Percentiles rank a stretch among this genome's conserved stretches.
Conservation (phyloP, 2,329 filamentous ascomycete species). For the Arthrinium puccinioides region DNA sequence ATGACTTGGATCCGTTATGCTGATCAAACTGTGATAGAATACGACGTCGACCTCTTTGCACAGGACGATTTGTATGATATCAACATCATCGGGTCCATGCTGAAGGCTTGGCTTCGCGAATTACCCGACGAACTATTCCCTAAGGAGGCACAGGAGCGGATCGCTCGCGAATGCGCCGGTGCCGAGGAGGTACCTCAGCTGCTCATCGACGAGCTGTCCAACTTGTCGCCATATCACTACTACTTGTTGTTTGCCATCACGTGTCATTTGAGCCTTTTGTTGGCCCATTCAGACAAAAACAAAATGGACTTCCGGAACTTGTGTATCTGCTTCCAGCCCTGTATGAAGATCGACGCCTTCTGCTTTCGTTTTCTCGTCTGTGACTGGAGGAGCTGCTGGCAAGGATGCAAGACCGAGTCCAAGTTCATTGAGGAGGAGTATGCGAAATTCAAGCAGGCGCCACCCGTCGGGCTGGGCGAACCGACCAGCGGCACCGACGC, state of each 20-base stretch:
- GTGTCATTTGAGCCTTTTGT: slow-evolving; percentile 84
- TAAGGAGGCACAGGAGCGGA: slow-evolving; percentile 71
- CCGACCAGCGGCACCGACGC: slow-evolving; percentile 6
- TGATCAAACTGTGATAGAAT: slow-evolving; percentile 43
- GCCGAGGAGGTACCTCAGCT: slow-evolving; percentile 75
- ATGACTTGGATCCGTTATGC: neutral
- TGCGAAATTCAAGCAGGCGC: slow-evolving; percentile 48
- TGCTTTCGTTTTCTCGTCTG: slow-evolving; percentile 94
- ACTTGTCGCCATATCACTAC: slow-evolving; percentile 94
- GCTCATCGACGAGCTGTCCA: slow-evolving; percentile 85
- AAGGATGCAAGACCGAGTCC: slow-evolving; percentile 87
- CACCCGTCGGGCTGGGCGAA: slow-evolving; percentile 41
- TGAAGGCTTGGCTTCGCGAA: slow-evolving; percentile 92
- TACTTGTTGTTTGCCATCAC: slow-evolving; percentile 96
- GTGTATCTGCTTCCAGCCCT: slow-evolving; percentile 94
- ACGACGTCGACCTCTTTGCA: slow-evolving; percentile 84
- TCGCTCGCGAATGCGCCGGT: slow-evolving; percentile 72
- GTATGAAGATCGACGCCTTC: slow-evolving; percentile 91
- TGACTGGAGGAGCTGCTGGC: slow-evolving; percentile 96
- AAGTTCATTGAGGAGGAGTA: slow-evolving; percentile 68
- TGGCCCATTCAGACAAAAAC: slow-evolving; percentile 90
- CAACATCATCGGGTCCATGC: slow-evolving; percentile 92
- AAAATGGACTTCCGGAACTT: slow-evolving; percentile 97
- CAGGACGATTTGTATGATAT: slow-evolving; percentile 88
- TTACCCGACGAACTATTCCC: slow-evolving; percentile 93